Evolutionary conservation across 2,329 filamentous ascomycete genomes (phyloP).

Genomic region (Plectosphaerella cucumerina): DNA sequence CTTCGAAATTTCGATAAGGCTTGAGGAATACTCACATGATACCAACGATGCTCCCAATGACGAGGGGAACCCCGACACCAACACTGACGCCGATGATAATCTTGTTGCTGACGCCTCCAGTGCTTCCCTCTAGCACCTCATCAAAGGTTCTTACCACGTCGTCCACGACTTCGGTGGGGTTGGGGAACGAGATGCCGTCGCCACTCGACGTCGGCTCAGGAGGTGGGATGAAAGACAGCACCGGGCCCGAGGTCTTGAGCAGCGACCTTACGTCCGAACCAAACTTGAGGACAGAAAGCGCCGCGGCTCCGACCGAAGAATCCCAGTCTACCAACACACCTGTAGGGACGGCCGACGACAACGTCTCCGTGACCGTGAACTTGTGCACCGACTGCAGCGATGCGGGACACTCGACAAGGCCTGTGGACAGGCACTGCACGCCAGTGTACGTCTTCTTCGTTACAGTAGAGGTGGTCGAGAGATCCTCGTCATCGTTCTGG

Average conservation of each 20-base stretch:
- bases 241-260: slow-evolving; percentile 1
- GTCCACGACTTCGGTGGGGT: too few relatives aligned
- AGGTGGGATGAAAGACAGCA: neutral
- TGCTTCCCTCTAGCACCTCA: slow-evolving; percentile 17
- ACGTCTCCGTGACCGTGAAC: slow-evolving; percentile 30
- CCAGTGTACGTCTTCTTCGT: slow-evolving; percentile 37
- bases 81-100: slow-evolving; percentile 44
- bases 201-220: neutral
- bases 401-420: slow-evolving; percentile 43
- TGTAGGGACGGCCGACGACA: slow-evolving; percentile 33
- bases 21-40: too few relatives aligned
- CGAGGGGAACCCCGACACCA: slow-evolving; percentile 35
- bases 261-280: slow-evolving; percentile 1
- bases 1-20: too few relatives aligned
- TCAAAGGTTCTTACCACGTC: neutral
- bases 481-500: slow-evolving; percentile 18
- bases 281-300: slow-evolving; percentile 10
- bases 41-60: slow-evolving; percentile 23
- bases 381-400: slow-evolving; percentile 42
- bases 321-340: slow-evolving; percentile 36
- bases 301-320: slow-evolving; percentile 21
- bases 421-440: slow-evolving; percentile 37
- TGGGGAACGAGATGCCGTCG: too few relatives aligned
- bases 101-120: slow-evolving; percentile 32
- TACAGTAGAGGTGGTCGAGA: slow-evolving; percentile 32